phyloP scores from a whole-genome alignment of 129 eudicot species.

The Flaveria sonorensis region DNA sequence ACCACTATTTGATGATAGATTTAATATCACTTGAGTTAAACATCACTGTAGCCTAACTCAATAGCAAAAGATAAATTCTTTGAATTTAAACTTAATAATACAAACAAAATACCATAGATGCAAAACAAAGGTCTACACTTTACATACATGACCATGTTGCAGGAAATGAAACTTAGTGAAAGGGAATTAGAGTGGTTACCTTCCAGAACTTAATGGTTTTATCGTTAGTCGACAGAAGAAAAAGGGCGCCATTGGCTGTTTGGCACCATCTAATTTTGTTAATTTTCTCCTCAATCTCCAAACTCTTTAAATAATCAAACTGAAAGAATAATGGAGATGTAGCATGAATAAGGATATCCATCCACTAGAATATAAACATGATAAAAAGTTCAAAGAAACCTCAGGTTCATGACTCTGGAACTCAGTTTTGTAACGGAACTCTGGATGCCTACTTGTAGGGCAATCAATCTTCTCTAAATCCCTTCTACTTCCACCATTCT shows the following conservation, averaged over 20 bases:
- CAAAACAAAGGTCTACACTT: conserved; percentile 11
- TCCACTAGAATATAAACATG: conserved; percentile 19
- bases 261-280: conserved; percentile 99
- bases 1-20: conserved; percentile 11
- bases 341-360: conserved; percentile 21
- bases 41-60: neutral
- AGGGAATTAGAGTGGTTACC: conserved; percentile 44
- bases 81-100: neutral
- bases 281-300: conserved; percentile 99
- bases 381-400: conserved; percentile 48
- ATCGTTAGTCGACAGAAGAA: conserved; percentile 96
- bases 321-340: conserved; percentile 42
- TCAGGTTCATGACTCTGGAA: conserved; percentile 99
- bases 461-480: conserved; percentile 80
- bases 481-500: conserved; percentile 79
- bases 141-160: conserved; percentile 9
- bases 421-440: conserved; percentile 96
- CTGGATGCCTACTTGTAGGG: conserved; percentile 82
- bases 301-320: conserved; percentile 99
- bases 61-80: neutral
- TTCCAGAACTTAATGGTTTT: conserved; percentile 99
- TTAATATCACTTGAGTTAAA: conserved; percentile 11
- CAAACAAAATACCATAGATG: neutral
- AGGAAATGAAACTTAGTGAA: neutral
- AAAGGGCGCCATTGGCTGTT: conserved; percentile 86